A percentile compares a stretch with the other conserved stretches of the same genome.
Conservation (phyloP, 2,329 filamentous ascomycete genomes). For the Aspergillus glaucus region DNA sequence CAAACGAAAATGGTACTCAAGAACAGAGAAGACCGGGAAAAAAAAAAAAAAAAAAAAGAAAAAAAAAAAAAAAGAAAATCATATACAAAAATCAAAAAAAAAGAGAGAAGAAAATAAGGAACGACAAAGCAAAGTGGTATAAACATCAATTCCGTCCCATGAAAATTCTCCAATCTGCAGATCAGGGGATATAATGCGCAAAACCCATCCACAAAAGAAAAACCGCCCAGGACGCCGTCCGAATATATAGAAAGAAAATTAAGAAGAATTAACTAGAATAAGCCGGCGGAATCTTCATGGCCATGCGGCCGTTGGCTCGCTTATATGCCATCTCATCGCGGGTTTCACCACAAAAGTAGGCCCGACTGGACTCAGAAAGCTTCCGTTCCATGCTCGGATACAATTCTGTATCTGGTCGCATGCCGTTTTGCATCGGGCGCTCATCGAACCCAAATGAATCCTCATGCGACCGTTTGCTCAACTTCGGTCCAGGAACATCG, state of each 20-base stretch:
- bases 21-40: constrained; percentile 6
- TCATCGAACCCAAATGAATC: constrained; percentile 36
- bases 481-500: constrained; percentile 19
- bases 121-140: constrained; percentile 8
- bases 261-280: constrained; percentile 5
- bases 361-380: constrained; percentile 19
- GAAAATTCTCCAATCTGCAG: constrained; percentile 1
- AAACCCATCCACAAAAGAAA: constrained; percentile 6
- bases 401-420: constrained; percentile 33
- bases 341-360: constrained; percentile 19
- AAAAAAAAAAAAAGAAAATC: constrained; percentile 5
- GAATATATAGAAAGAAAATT: constrained; percentile 1
- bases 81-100: constrained; percentile 10
- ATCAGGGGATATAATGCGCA: constrained; percentile 1
- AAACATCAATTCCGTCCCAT: constrained; percentile 12
- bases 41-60: neutral
- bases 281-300: constrained; percentile 24
- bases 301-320: constrained; percentile 30
- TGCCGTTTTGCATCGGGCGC: constrained; percentile 38
- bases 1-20: constrained; percentile 4
- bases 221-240: constrained; percentile 16
- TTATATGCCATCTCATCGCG: constrained; percentile 29
- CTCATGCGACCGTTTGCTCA: constrained; percentile 31
- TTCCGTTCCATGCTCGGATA: constrained; percentile 19
- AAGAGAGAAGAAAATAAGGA: constrained; percentile 4